A percentile compares a stretch with the other conserved stretches of the same genome.
Conservation (phyloP, 495 filamentous ascomycete genomes). For the Annulohypoxylon nitens region DNA sequence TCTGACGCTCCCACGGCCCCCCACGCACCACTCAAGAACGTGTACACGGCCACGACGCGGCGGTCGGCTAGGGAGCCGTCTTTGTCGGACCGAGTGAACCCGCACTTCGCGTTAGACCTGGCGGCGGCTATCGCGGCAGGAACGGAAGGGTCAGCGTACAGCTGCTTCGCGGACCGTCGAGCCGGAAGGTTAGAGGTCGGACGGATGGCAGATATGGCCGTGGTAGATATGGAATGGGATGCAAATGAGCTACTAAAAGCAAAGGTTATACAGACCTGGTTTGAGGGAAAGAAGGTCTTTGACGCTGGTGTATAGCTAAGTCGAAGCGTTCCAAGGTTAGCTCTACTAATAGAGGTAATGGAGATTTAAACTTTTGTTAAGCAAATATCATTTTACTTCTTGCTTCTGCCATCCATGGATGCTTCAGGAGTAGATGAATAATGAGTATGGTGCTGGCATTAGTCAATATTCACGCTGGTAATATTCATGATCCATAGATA, state of each 20-base stretch:
- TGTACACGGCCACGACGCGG: constrained; percentile 72
- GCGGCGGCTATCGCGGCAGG: constrained; percentile 66
- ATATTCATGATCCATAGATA: no score
- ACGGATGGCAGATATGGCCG: constrained; percentile 68
- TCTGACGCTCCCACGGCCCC: constrained; percentile 73
- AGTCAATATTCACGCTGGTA: no score
- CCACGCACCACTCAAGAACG: constrained; percentile 66
- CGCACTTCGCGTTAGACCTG: constrained; percentile 64
- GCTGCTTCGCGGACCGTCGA: constrained; percentile 67
- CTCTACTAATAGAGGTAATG: neutral
- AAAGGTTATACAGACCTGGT: constrained; percentile 68
- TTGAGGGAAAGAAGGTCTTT: constrained; percentile 64
- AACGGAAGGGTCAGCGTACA: constrained; percentile 70
- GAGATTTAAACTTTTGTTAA: neutral
- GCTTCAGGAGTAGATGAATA: no score
- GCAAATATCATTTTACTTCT: no score
- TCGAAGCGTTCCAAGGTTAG: neutral
- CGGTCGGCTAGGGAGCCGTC: constrained; percentile 65
- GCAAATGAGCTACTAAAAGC: constrained; percentile 65
- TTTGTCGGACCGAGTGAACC: constrained; percentile 63
- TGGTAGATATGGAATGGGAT: constrained; percentile 70
- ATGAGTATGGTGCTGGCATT: no score
- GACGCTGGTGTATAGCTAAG: constrained; percentile 33
- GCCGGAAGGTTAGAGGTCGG: constrained; percentile 64
- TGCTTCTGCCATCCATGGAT: no score